Conservation (phyloP, 768 basidiomycete species). For the Tulasnella sp. region DNA sequence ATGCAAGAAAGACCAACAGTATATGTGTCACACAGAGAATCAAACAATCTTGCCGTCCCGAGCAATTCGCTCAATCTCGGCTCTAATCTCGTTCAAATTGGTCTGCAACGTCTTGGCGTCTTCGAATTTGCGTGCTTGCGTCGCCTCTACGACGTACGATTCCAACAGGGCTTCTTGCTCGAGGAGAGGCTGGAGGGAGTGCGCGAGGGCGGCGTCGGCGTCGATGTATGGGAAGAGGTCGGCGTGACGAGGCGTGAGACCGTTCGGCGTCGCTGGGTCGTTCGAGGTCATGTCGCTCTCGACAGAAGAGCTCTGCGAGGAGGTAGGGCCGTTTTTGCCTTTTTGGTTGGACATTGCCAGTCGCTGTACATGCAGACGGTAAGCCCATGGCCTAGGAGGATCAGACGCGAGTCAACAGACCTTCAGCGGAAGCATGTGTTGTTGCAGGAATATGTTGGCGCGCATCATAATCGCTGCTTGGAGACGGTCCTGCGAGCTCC, state of each 20-base stretch:
- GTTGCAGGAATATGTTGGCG: constrained; percentile 71
- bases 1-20: background rate
- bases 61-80: constrained; percentile 61
- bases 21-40: background rate
- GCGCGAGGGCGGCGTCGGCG: constrained; percentile 57
- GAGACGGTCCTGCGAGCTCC: constrained; percentile 69
- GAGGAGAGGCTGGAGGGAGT: constrained; percentile 69
- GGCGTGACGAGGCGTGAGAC: background rate
- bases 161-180: constrained; percentile 92
- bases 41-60: constrained; percentile 9
- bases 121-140: constrained; percentile 84
- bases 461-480: constrained; percentile 68
- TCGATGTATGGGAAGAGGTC: constrained; percentile 31
- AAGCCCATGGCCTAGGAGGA: background rate
- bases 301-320: constrained; percentile 8
- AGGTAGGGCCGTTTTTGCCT: background rate
- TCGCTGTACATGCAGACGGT: constrained; percentile 14
- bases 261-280: constrained; percentile 10
- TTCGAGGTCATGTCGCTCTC: background rate
- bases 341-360: constrained; percentile 24
- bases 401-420: constrained; percentile 27
- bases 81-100: constrained; percentile 70
- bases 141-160: constrained; percentile 82
- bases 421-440: constrained; percentile 81
- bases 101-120: constrained; percentile 75